Base-by-base conservation (phyloP, 163 green algal species). In the Volvox carteri region DNA sequence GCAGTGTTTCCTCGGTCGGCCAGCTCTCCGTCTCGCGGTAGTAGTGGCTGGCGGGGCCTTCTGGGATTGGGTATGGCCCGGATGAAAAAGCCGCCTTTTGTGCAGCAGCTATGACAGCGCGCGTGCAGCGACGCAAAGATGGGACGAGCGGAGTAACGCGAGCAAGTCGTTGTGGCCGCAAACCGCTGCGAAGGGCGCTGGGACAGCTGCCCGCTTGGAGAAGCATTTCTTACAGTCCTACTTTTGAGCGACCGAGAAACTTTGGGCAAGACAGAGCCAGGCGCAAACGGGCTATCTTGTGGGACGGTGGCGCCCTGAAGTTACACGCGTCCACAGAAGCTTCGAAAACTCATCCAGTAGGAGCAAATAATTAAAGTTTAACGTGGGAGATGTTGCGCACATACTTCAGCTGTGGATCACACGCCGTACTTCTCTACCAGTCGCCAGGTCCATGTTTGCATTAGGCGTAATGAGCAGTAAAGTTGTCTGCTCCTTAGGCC, bases 1-100 rank as follows among this genome's bases (percentile, higher is more conserved):
- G 33, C 1, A 91, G 67, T 7, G 90, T 90, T 35, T 90, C 78
- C 5, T 73, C 56, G 0, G 86, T 93, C 18, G 90, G 90, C 90
- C 90, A 93, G 2, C 42, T n/a, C 44, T 81, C 62, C 2, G 87
- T 25, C 46, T 93, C 90, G 25, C 90, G 72, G 37, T 88, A 88
- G 35, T 44, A 73, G 35, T 87, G 67, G 28, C 12, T 56, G 21
- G 72, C 67, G 0, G 81, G 81, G 33, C 67, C 67, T 3, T 44
- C 18, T 30, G 81, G 81, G n/a, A 87, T 23, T 42, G 81, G 81
- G 19, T 48, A 80, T 14, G 81, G 81, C 1, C 81, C 83, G 21
- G 83, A 88, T 28, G 68, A 25, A 58, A 88, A 88, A 16, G 52
- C 77, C 23, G 37, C 5, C 37, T 73, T 41, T 67, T 48, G 19